These are phyloP conservation scores for Emericellopsis terricola DNA, from an alignment of 495 filamentous ascomycete genomes.

Conservation along the genomic window DNA sequence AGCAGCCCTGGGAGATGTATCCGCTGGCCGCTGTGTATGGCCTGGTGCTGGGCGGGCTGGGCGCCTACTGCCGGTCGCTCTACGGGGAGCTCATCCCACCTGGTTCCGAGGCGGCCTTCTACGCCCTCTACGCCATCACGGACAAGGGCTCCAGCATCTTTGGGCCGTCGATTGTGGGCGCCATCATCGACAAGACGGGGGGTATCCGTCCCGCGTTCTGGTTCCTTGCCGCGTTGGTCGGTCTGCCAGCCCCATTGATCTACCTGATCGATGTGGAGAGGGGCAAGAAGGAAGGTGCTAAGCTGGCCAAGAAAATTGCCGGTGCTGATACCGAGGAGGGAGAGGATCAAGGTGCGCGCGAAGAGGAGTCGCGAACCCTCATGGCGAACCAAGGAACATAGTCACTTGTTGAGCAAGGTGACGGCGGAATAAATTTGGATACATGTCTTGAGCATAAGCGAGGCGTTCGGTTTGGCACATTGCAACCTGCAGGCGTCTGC, in stretches of 20 bases:
- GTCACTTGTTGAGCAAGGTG: too few species aligned
- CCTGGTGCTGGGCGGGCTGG: constrained; percentile 83
- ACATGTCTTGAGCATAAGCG: too few species aligned
- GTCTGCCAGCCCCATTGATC: constrained; percentile 69
- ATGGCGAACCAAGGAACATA: too few species aligned
- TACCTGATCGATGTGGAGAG: constrained; percentile 77
- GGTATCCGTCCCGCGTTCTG: constrained; percentile 87
- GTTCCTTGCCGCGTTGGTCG: constrained; percentile 73
- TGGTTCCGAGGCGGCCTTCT: constrained; percentile 89
- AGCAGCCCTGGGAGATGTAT: constrained; percentile 95
- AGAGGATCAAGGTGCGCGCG: constrained; percentile 7
- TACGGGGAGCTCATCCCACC: constrained; percentile 87
- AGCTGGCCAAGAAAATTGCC: constrained; percentile 49
- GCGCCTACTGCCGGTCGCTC: constrained; percentile 80
- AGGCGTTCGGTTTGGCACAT: too few species aligned
- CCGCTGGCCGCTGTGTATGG: constrained; percentile 81
- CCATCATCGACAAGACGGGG: constrained; percentile 75
- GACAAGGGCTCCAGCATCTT: constrained; percentile 94
- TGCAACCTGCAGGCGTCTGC: too few species aligned
- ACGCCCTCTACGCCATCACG: constrained; percentile 90
- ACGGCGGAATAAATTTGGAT: too few species aligned
- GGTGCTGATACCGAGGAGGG: constrained; percentile 20
- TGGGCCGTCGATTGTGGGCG: constrained; percentile 83
- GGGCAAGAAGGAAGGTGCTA: constrained; percentile 60
- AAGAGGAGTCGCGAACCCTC: constrained; percentile 13